These are phyloP conservation scores for Platismatia glauca DNA, from an alignment of 495 filamentous ascomycete species.

Conservation along the genomic window DNA sequence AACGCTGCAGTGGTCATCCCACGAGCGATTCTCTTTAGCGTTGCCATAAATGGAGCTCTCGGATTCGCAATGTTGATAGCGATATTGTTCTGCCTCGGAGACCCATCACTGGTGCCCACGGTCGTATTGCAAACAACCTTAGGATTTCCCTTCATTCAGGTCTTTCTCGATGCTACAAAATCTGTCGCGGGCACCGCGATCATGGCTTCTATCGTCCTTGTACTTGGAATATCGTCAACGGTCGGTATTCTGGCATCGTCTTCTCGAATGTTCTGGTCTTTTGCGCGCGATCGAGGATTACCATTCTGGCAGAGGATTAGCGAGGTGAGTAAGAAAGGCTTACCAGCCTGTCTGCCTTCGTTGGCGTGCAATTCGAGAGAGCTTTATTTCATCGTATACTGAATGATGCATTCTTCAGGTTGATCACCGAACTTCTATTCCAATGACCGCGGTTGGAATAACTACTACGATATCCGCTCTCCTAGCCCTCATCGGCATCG, in stretches of 20 bases:
- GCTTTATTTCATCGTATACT: no score
- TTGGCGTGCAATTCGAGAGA: background rate
- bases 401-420: background rate
- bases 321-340: background rate
- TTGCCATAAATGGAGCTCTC: conserved; percentile 34
- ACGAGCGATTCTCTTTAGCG: conserved; percentile 28
- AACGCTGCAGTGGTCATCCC: conserved; percentile 31
- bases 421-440: background rate
- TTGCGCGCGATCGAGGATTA: background rate
- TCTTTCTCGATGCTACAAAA: conserved; percentile 28
- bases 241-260: background rate
- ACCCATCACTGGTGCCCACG: conserved; percentile 20
- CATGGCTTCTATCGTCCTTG: conserved; percentile 18
- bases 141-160: conserved; percentile 31
- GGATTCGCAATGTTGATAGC: conserved; percentile 34
- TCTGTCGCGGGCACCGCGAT: conserved; percentile 25
- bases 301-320: background rate
- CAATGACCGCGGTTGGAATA: background rate
- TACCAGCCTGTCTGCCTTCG: background rate
- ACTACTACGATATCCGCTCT: background rate
- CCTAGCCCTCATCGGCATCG: background rate
- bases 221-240: background rate
- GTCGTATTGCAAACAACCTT: conserved; percentile 26
- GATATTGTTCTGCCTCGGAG: conserved; percentile 34
- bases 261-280: background rate